Base-by-base conservation (phyloP, 139 green algal species). In the Tetraselmis chui region DNA sequence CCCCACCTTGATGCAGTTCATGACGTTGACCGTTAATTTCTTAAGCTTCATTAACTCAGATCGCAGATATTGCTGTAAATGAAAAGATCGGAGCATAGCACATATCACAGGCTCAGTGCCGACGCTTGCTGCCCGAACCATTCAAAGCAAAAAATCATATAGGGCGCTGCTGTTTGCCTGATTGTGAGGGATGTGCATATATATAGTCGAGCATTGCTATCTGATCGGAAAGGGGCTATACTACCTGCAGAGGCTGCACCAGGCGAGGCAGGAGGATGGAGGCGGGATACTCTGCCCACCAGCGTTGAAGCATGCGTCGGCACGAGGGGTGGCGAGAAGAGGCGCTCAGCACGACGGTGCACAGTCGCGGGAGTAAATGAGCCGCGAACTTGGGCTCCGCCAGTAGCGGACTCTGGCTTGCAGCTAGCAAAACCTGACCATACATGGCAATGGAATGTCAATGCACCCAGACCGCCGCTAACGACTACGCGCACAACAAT, bases 11-110 rank as follows among this genome's bases (percentile, higher is more conserved):
- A 98, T 97, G 30, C 86, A 90, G 76, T 95, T 95, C 94, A 98
- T 98, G 31, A 98, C 92, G 59, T 82, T 89, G 58, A 93, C 85
- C 18, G 93, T 97, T 2, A 97, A 89, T 88, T 95, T 96, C 89
- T 96, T 97, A 30, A 92, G 96, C 11, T 89, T 91, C 76, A 91
- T 90, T 31, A 97, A 91, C 91, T 98, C 94, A 30, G 92, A 86
- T 2, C 88, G 93, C 5, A 95, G 87, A 83, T 94, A 93, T 18
- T 18, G 11, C 45, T 67, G 45, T 18, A 18, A 67, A n/a, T n/a
- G n/a, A n/a, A n/a, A n/a, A n/a, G n/a, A n/a, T n/a, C n/a, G n/a
- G n/a, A n/a, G n/a, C n/a, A n/a, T n/a, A n/a, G n/a, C n/a, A n/a
- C n/a, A n/a, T n/a, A n/a, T n/a, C n/a, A n/a, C n/a, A n/a, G n/a